Evolutionary conservation across 176 grass and related monocot species (phyloP).

Genomic region (Oryza coarctata): DNA sequence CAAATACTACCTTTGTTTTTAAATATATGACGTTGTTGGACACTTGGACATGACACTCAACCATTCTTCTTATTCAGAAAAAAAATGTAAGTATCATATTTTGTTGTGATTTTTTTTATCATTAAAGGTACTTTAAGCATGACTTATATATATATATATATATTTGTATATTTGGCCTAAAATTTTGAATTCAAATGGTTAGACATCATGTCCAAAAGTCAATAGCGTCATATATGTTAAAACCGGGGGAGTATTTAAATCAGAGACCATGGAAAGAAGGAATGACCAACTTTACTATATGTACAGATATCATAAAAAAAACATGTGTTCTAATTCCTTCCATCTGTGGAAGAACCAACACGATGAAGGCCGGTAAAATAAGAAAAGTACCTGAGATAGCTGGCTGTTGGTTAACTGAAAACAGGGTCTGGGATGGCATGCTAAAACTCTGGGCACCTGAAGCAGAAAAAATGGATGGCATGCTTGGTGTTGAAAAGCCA

Average conservation of each 20-base stretch:
- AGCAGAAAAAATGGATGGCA: slow-evolving; percentile 50
- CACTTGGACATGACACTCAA: no score
- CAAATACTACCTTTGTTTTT: not conserved
- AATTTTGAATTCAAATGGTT: no score
- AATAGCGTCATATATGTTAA: no score
- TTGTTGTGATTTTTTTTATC: no score
- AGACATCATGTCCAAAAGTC: no score
- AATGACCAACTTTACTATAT: not conserved
- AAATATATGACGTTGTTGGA: no score
- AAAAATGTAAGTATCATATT: no score
- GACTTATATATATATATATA: no score
- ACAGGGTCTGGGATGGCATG: slow-evolving; percentile 39
- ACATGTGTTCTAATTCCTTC: not conserved
- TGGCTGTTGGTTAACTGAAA: slow-evolving; percentile 53
- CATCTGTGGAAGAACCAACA: not conserved
- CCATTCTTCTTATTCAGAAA: no score
- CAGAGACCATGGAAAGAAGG: not conserved
- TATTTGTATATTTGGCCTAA: no score
- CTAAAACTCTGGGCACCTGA: slow-evolving; percentile 50
- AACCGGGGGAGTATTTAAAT: not conserved
- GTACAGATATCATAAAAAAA: not conserved
- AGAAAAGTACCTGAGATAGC: slow-evolving; percentile 51
- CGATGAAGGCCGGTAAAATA: not conserved
- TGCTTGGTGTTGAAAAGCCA: slow-evolving; percentile 42
- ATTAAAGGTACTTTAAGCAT: no score